phyloP scores from a whole-genome alignment of 495 filamentous ascomycete species.

The Hamigera avellanea region DNA sequence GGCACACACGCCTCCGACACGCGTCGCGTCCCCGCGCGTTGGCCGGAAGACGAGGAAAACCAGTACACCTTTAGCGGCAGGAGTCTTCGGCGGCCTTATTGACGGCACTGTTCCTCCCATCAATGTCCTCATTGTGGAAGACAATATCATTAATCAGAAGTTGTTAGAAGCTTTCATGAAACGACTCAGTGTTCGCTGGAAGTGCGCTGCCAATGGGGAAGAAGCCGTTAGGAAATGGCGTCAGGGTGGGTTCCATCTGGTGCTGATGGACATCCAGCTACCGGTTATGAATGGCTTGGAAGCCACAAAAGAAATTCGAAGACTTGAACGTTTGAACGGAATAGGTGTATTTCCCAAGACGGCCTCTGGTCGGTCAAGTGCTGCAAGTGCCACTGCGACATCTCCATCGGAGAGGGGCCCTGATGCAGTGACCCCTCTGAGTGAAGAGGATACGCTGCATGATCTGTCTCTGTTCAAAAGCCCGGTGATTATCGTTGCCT shows the following conservation, averaged over 20 bases:
- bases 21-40: slow-evolving; percentile 27
- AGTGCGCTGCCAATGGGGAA: slow-evolving; percentile 86
- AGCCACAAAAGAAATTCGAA: slow-evolving; percentile 91
- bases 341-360: slow-evolving; percentile 74
- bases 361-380: slow-evolving; percentile 27
- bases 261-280: slow-evolving; percentile 97
- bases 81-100: slow-evolving; percentile 51
- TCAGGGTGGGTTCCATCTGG: slow-evolving; percentile 88
- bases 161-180: slow-evolving; percentile 95
- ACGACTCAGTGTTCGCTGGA: slow-evolving; percentile 93
- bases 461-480: slow-evolving; percentile 74
- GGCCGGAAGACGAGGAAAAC: slow-evolving; percentile 35
- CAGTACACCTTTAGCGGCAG: slow-evolving; percentile 9
- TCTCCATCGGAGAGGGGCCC: slow-evolving; percentile 14
- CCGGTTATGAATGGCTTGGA: slow-evolving; percentile 95
- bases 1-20: slow-evolving; percentile 24
- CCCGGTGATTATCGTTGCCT: slow-evolving; percentile 93
- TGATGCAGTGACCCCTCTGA: slow-evolving; percentile 12
- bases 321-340: slow-evolving; percentile 77
- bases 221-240: slow-evolving; percentile 93
- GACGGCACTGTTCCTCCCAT: slow-evolving; percentile 87
- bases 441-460: slow-evolving; percentile 51
- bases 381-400: slow-evolving; percentile 17
- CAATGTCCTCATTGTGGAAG: slow-evolving; percentile 95
- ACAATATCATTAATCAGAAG: slow-evolving; percentile 93